A percentile compares a stretch with the other conserved stretches of the same genome.
Conservation (phyloP, 345 rosid species). For the Melaleuca quinquenervia region DNA sequence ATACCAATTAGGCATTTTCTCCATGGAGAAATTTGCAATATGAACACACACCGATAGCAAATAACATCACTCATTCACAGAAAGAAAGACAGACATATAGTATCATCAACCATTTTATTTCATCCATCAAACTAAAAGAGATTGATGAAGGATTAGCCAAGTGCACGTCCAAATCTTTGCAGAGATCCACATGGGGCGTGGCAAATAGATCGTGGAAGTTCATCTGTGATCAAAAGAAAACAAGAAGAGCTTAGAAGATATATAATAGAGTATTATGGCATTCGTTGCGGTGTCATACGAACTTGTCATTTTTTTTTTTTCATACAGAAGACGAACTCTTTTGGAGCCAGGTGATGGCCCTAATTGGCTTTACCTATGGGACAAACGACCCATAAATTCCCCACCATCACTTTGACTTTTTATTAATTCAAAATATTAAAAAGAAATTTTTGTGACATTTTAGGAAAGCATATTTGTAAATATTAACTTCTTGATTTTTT, state of each 20-base stretch:
- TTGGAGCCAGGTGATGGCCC: background rate
- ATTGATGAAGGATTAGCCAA: background rate
- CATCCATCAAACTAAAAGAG: background rate
- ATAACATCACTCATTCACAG: background rate
- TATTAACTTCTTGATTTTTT: background rate
- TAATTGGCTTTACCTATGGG: background rate
- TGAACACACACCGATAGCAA: background rate
- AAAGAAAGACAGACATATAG: background rate
- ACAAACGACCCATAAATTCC: background rate
- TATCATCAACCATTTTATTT: background rate
- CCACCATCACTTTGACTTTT: background rate
- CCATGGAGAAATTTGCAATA: background rate
- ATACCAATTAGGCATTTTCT: background rate
- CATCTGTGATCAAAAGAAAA: background rate
- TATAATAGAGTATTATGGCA: fast-evolving
- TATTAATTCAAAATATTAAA: too few species aligned
- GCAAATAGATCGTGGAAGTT: background rate
- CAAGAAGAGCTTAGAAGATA: background rate
- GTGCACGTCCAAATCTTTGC: fast-evolving
- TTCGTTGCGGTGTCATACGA: fast-evolving
- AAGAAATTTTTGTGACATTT: too few species aligned
- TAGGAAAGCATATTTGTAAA: background rate
- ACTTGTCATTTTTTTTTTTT: background rate
- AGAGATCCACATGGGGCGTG: fast-evolving
- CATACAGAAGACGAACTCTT: background rate